Evolutionary conservation across 2,329 filamentous ascomycete species (phyloP).

Genomic region (Talaromyces piceae): DNA sequence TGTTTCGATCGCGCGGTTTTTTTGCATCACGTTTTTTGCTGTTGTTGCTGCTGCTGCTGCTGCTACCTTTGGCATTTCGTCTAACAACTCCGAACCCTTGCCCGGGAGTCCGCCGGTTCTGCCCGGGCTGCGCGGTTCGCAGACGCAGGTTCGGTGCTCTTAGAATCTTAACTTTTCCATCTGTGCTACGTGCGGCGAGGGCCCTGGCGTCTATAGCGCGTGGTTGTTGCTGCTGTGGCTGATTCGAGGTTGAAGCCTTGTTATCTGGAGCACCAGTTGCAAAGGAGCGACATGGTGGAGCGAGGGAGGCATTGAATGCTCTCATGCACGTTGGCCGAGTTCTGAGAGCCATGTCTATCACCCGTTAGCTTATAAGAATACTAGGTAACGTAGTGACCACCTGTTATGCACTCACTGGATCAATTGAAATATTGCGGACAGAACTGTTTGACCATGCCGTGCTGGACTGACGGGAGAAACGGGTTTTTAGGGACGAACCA

Average conservation of each 20-base stretch:
- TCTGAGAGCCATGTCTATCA: not conserved
- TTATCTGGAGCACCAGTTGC: not conserved
- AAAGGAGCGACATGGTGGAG: slow-evolving; percentile 4
- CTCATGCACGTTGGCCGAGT: not conserved
- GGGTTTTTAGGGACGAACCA: too few relatives aligned
- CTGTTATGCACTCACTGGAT: too few relatives aligned
- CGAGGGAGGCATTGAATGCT: slow-evolving; percentile 1
- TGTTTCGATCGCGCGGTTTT: slow-evolving; percentile 9
- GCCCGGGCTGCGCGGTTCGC: slow-evolving; percentile 12
- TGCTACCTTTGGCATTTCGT: not conserved
- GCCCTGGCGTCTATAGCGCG: slow-evolving; percentile 31
- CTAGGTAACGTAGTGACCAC: too few relatives aligned
- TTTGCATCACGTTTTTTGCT: slow-evolving; percentile 5
- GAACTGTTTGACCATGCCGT: too few relatives aligned
- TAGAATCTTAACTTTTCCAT: slow-evolving; percentile 24
- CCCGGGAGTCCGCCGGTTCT: slow-evolving; percentile 3
- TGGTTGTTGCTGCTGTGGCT: slow-evolving; percentile 12
- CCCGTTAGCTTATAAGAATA: too few relatives aligned
- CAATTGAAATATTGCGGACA: too few relatives aligned
- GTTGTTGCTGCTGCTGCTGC: not conserved
- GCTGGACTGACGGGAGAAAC: too few relatives aligned
- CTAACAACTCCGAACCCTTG: slow-evolving; percentile 5
- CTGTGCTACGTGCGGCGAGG: slow-evolving; percentile 23
- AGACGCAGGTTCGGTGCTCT: slow-evolving; percentile 21
- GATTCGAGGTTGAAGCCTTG: not conserved